These are phyloP conservation scores for Tolypocladium inflatum DNA, from an alignment of 2,329 filamentous ascomycete species.

Conservation along the genomic window DNA sequence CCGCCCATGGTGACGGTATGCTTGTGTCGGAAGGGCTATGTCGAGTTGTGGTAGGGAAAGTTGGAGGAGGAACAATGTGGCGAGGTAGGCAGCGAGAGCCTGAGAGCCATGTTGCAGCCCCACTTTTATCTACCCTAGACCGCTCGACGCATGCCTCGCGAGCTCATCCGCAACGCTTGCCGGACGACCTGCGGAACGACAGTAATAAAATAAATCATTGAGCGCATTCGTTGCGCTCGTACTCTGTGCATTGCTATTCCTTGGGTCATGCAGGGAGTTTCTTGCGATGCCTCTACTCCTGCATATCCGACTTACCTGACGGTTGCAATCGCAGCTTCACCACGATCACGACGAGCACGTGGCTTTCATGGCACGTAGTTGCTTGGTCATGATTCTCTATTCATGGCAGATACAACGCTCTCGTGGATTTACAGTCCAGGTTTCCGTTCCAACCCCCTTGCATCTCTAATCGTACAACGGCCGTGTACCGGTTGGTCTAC, in stretches of 20 bases:
- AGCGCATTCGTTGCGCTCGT: too few species aligned
- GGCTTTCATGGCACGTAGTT: accelerated
- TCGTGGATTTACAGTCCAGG: neutral
- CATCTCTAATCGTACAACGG: neutral
- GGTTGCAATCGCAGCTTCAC: too few species aligned
- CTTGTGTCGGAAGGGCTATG: neutral
- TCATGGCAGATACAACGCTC: neutral
- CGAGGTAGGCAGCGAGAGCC: neutral
- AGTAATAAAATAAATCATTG: too few species aligned
- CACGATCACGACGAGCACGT: too few species aligned
- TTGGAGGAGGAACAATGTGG: neutral
- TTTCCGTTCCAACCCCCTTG: neutral
- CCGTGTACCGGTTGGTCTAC: constrained; percentile 39
- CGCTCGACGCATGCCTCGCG: neutral
- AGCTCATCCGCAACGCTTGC: too few species aligned
- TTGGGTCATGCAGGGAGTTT: too few species aligned
- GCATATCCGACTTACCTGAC: too few species aligned
- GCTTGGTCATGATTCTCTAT: neutral
- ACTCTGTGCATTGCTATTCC: too few species aligned
- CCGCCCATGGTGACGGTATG: constrained; percentile 63
- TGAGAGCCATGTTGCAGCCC: neutral
- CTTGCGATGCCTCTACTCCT: too few species aligned
- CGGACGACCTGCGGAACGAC: too few species aligned
- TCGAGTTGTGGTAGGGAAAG: neutral
- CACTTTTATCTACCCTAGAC: neutral